Evolutionary conservation across 257 asterid genomes (phyloP), one percentile per base, ranked within the genome.

Genomic region (Nicotiana obtusifolia): DNA sequence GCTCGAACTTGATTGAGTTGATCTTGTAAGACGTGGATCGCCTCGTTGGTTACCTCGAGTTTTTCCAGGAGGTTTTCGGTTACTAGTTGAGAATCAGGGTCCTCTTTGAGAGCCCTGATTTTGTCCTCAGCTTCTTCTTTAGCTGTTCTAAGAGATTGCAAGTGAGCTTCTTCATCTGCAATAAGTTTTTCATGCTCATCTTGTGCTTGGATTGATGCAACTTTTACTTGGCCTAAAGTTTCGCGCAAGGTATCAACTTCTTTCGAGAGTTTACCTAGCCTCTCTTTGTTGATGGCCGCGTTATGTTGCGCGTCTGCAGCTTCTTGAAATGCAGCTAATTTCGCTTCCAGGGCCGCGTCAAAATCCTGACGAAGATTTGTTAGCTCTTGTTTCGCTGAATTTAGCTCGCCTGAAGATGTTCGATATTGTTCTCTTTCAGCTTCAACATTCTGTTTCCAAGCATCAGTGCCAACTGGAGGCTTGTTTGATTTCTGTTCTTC

Each of bases 281-380:
- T 91, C 83, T 88, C 93, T 84, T 56, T 80, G 44, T 87, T 84
- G 66, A 84, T 80, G 56, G 85, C 84, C 14, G 83, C 64, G 10
- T 20, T 76, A 5, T 85, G 91, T 61, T 91, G 90, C 4, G 93
- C 94, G 7, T 90, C 97, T 59, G 88, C 91, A 5, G 92, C 91
- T 81, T 89, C 87, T 82, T 88, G 95, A 59, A 91, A 85, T 14
- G 90, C 90, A 2, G 85, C 78, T 8, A 83, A 7, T 59, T 92
- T 95, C 1, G 86, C 89, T 35, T 85, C 91, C 15, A 89, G 71
- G 17, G 88, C 91, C 6, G 86, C 82, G 5, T 92, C 94, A 2
- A 90, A 87, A 64, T 93, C 94, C 77, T 86, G 93, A 61, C 87
- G 83, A 9, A 95, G 87, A 67, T 78, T 87, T 0, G 91, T 82